Evolutionary conservation across 805 yeast genomes (phyloP).

Genomic region (Lachancea mirantina): DNA sequence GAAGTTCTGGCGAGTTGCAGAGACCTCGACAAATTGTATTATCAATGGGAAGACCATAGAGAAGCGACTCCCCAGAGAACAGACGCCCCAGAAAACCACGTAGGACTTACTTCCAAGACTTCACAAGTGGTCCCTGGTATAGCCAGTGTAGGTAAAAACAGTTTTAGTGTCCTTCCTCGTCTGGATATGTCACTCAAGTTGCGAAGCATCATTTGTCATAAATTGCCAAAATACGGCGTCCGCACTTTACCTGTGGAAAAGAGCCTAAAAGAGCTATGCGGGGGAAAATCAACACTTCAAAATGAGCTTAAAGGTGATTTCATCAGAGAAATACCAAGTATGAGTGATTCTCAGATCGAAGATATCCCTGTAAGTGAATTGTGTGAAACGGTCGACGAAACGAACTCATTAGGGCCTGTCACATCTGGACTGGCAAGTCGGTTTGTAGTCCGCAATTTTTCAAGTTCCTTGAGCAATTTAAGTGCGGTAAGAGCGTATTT

Average conservation of each 20-base stretch:
- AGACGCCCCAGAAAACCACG: slow-evolving; percentile 65
- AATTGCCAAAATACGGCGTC: slow-evolving; percentile 14
- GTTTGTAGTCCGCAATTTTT: slow-evolving; percentile 9
- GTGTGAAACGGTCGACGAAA: slow-evolving; percentile 1
- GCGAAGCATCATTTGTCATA: slow-evolving; percentile 18
- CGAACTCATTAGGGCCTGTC: slow-evolving; percentile 9
- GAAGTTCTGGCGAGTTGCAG: slow-evolving; percentile 77
- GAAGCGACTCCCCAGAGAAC: background rate
- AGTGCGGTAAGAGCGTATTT: slow-evolving; percentile 9
- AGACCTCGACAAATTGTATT: slow-evolving; percentile 78
- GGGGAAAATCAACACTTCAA: slow-evolving; percentile 76
- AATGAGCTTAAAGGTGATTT: slow-evolving; percentile 14
- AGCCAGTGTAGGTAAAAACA: slow-evolving; percentile 5
- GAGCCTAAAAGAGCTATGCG: slow-evolving; percentile 88
- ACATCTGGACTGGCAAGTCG: slow-evolving; percentile 9
- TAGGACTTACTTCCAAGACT: slow-evolving; percentile 43
- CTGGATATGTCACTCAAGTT: slow-evolving; percentile 10
- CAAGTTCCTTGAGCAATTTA: slow-evolving; percentile 7
- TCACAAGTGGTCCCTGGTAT: slow-evolving; percentile 28
- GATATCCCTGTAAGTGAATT: slow-evolving; percentile 6
- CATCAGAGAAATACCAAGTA: slow-evolving; percentile 9
- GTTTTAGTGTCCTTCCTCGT: background rate
- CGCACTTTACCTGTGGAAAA: slow-evolving; percentile 53
- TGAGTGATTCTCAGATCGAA: slow-evolving; percentile 9
- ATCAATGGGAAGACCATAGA: slow-evolving; percentile 26